These are phyloP conservation scores for Amyloporia xantha DNA, from an alignment of 768 basidiomycete genomes.

Conservation along the genomic window DNA sequence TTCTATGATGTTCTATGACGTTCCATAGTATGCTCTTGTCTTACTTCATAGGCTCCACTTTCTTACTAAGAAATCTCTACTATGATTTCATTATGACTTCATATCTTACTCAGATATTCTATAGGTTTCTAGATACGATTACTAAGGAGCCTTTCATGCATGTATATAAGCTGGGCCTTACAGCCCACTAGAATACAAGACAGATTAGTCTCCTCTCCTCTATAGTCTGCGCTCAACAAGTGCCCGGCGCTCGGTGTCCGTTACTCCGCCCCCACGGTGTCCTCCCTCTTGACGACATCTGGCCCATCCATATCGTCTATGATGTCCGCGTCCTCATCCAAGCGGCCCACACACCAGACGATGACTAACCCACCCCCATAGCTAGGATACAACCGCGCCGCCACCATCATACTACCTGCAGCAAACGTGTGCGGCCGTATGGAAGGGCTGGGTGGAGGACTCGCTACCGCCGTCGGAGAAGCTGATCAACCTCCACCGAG, in stretches of 20 bases:
- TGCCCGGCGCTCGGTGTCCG: slow-evolving; percentile 63
- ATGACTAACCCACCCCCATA: slow-evolving; percentile 20
- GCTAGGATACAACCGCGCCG: slow-evolving; percentile 17
- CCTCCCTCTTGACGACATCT: slow-evolving; percentile 67
- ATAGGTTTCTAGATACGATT: too few relatives aligned
- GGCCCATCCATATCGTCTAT: slow-evolving; percentile 68
- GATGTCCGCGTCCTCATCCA: slow-evolving; percentile 73
- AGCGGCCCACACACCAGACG: slow-evolving; percentile 69
- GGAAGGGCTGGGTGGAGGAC: slow-evolving; percentile 86
- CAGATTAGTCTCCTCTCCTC: too few relatives aligned
- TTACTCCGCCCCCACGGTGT: slow-evolving; percentile 68
- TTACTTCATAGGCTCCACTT: too few relatives aligned
- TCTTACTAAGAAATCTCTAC: too few relatives aligned
- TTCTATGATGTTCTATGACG: too few relatives aligned
- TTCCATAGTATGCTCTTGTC: too few relatives aligned
- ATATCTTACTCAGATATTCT: too few relatives aligned
- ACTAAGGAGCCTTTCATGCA: too few relatives aligned
- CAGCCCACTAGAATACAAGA: too few relatives aligned
- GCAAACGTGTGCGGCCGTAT: slow-evolving; percentile 56
- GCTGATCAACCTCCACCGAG: slow-evolving; percentile 74
- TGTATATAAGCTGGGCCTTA: too few relatives aligned
- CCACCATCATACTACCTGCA: slow-evolving; percentile 22
- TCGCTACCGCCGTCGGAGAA: slow-evolving; percentile 76
- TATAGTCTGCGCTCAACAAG: too few relatives aligned
- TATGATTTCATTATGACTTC: too few relatives aligned